These are phyloP conservation scores for Daldinia decipiens DNA, from an alignment of 495 filamentous ascomycete genomes.

Conservation along the genomic window DNA sequence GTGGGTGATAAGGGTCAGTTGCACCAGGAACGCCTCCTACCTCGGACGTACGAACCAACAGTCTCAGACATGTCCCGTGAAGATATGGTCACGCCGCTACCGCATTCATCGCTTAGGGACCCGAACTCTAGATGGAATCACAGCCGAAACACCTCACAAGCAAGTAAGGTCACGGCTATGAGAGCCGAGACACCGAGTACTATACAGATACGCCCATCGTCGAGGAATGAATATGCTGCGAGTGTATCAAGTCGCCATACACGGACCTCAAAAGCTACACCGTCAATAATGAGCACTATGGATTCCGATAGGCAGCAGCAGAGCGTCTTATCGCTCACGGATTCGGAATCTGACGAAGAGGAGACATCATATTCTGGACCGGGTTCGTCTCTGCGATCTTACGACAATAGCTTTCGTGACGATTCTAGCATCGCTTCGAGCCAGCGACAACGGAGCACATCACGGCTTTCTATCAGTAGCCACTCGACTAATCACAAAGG, in stretches of 20 bases:
- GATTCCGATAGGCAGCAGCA: slow-evolving; percentile 59
- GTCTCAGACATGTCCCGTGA: slow-evolving; percentile 38
- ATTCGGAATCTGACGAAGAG: slow-evolving; percentile 61
- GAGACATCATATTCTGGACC: slow-evolving; percentile 48
- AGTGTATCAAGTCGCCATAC: slow-evolving; percentile 63
- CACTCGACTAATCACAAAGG: slow-evolving; percentile 38
- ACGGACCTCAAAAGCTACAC: slow-evolving; percentile 60
- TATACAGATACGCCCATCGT: slow-evolving; percentile 37
- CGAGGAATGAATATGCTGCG: slow-evolving; percentile 51
- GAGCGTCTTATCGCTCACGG: slow-evolving; percentile 60
- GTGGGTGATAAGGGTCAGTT: slow-evolving; percentile 16
- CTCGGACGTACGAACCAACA: slow-evolving; percentile 27
- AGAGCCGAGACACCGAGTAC: slow-evolving; percentile 42
- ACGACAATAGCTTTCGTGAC: slow-evolving; percentile 37
- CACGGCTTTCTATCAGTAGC: slow-evolving; percentile 35
- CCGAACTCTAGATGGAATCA: slow-evolving; percentile 35
- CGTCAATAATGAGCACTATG: slow-evolving; percentile 54
- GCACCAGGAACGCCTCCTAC: slow-evolving; percentile 17
- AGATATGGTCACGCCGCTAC: slow-evolving; percentile 40
- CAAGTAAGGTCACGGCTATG: slow-evolving; percentile 39
- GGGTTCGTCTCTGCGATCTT: slow-evolving; percentile 34
- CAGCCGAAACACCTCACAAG: slow-evolving; percentile 45
- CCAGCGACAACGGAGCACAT: slow-evolving; percentile 29
- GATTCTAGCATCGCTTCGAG: slow-evolving; percentile 38
- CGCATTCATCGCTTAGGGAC: slow-evolving; percentile 23